Evolutionary conservation across 352 stramenopile species (phyloP), one percentile per base, ranked within the genome.

Genomic region (Pilasporangium apinafurcum): DNA sequence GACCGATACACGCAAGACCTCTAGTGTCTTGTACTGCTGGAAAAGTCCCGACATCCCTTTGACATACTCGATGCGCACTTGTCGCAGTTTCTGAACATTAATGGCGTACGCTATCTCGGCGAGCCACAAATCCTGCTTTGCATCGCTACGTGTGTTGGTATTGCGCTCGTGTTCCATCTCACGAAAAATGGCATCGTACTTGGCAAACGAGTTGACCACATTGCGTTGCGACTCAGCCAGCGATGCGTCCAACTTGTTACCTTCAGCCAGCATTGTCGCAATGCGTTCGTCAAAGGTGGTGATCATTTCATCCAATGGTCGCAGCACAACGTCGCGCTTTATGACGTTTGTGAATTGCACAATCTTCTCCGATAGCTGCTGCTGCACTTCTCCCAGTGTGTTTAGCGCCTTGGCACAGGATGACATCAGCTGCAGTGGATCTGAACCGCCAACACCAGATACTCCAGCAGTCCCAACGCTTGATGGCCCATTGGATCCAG

Each of bases 31-130:
- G 52, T 87, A 90, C 51, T 90, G 71, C 44, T 87, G 69, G 27
- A 92, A 92, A 6, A 89, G 65, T 8, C 50, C 53, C 10, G 80
- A 71, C 80, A 92, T 92, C n/a, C 72, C 68, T 33, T 79, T 92
- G 24, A 92, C 80, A 41, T 92, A 92, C 47, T 81, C 70, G 42
- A 88, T 65, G 21, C 80, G 77, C 36, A 44, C 63, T 25, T 70
- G 51, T 40, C 76, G 55, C 8, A 88, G 59, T 44, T 73, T 75
- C n/a, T 83, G 73, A 12, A 92, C 77, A 49, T 72, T 68, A 32
- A 89, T 70, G 24, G 60, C 74, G 49, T 92, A 92, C 42, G 66
- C 68, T 40, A 82, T 73, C 53, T 90, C 77, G 0, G 73, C 70
- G 12, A 89, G 62, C 80, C 80, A 92, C 14, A 86, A 44, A 41